These are phyloP conservation scores for Marsdenia floribunda DNA, from an alignment of 257 asterid genomes.

Conservation along the genomic window DNA sequence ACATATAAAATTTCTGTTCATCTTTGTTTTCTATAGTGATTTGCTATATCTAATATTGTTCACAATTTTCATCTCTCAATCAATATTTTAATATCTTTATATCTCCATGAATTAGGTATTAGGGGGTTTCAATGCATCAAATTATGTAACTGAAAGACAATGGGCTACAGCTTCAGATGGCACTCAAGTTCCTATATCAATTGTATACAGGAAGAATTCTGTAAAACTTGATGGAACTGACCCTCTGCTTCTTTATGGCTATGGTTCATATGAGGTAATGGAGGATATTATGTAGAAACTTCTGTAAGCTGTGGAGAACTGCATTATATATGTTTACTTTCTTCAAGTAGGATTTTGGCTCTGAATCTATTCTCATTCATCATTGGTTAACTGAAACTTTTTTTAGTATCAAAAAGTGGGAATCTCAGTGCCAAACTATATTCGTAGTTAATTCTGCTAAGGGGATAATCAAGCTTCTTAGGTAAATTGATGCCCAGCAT, in stretches of 20 bases:
- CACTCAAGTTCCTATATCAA: constrained; percentile 72
- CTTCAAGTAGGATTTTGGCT: background rate
- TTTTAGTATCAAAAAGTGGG: background rate
- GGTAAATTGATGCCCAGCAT: background rate
- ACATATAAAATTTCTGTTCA: background rate
- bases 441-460: background rate
- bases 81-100: constrained; percentile 10
- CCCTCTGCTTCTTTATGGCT: constrained; percentile 86
- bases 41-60: background rate
- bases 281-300: constrained; percentile 1
- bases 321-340: background rate
- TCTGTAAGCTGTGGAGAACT: background rate
- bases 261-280: constrained; percentile 95
- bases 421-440: background rate
- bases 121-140: constrained; percentile 81
- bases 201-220: constrained; percentile 61
- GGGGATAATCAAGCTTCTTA: background rate
- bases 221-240: constrained; percentile 87
- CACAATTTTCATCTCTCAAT: background rate
- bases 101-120: constrained; percentile 45
- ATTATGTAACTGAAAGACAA: constrained; percentile 74
- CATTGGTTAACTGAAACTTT: background rate
- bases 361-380: background rate
- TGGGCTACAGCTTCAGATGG: constrained; percentile 94
- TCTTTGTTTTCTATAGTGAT: background rate